These are phyloP conservation scores for Penicillium silybi DNA, from an alignment of 495 filamentous ascomycete genomes.

Conservation along the genomic window DNA sequence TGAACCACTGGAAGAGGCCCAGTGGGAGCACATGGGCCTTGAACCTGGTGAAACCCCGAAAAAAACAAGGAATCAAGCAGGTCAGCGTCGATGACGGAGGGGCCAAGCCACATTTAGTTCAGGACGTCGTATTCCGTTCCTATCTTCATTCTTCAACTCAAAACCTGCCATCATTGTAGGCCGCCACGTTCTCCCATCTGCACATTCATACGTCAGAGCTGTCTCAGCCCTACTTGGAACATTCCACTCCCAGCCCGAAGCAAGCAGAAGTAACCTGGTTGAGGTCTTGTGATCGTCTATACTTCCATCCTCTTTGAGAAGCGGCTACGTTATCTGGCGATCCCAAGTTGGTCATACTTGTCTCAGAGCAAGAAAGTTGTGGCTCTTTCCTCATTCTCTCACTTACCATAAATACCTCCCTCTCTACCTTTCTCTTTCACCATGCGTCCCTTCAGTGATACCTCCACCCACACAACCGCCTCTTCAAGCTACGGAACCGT, in stretches of 20 bases:
- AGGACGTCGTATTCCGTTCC: not conserved
- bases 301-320: not conserved
- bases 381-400: not conserved
- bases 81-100: conserved; percentile 22
- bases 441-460: conserved; percentile 36
- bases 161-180: not conserved
- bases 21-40: not conserved
- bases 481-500: conserved; percentile 23
- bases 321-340: not conserved
- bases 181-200: not conserved
- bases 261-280: not conserved
- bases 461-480: conserved; percentile 28
- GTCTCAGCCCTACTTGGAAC: conserved; percentile 9
- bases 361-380: not conserved
- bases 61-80: conserved; percentile 18
- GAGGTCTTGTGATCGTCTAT: not conserved
- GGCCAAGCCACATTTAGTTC: conserved; percentile 5
- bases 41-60: not conserved
- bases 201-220: conserved; percentile 12
- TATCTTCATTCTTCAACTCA: conserved; percentile 1
- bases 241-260: not conserved
- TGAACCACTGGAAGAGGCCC: not conserved
- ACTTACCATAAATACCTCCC: conserved; percentile 7
- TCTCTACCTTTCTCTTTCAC: conserved; percentile 1
- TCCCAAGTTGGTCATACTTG: not conserved